Evolutionary conservation across 768 basidiomycete species (phyloP), one percentile per base, ranked within the genome.

Genomic region (Nidula microcarpa): DNA sequence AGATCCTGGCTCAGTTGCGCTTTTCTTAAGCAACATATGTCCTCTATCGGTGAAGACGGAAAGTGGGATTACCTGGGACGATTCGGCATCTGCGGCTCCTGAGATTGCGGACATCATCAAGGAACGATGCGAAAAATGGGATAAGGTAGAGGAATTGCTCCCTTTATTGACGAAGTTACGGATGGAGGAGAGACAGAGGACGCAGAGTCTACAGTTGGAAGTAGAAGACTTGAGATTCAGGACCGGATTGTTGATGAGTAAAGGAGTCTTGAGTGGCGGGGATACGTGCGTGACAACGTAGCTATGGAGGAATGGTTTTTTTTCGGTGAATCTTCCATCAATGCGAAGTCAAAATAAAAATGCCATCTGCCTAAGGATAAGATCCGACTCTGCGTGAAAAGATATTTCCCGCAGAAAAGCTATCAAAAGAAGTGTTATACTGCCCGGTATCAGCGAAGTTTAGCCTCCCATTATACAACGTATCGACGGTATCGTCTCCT

Each of bases 31-130:
- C 57, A 74, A 74, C 8, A 23, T 45, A 16, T 74, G 77, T 36
- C 80, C 82, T 0, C 57, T 71, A 1, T 60, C 62, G 2, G 81
- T 77, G 59, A 47, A 35, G 6, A 48, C 85, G 7, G 72, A 74
- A 36, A 67, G 64, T 32, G 83, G 82, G 0, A 67, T 81, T 45
- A 81, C 76, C 8, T 84, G 82, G 83, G 69, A 71, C 1, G 60
- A 66, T 1, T 52, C 53, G 13, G 6, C 50, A 5, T 33, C 11
- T 33, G 58, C 37, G 44, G 47, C 44, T 10, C 45, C 45, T 32
- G 55, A 51, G 17, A 18, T 60, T 0, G 50, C 55, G 11, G 49
- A 60, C 10, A 58, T 53, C 3, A 53, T 69, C 3, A 49, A 54
- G n/a, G 51, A 51, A 6, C 49, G 68, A 4, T 68, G 63, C 47